Evolutionary conservation across 1,284 basidiomycete species (phyloP).

Genomic region (Phellopilus nigrolimitatus): DNA sequence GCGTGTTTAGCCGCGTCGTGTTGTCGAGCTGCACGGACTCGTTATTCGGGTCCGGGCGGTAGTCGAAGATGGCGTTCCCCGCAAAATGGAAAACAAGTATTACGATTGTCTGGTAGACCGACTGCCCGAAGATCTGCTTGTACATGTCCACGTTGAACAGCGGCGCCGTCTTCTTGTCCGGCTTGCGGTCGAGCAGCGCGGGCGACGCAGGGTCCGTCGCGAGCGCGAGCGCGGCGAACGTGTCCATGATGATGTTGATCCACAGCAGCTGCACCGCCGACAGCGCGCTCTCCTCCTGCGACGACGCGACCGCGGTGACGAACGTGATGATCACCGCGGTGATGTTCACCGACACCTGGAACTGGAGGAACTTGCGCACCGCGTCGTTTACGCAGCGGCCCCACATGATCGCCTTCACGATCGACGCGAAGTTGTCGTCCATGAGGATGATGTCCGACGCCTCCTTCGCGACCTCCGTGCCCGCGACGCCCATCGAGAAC

Average conservation of each 20-base stretch:
- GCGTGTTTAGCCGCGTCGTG: conserved; percentile 65
- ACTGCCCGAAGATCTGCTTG: conserved; percentile 93
- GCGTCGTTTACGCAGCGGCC: conserved; percentile 97
- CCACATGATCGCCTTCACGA: conserved; percentile 98
- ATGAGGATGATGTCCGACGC: conserved; percentile 99
- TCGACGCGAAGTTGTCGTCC: conserved; percentile 96
- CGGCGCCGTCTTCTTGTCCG: conserved; percentile 84
- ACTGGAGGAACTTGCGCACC: conserved; percentile 96
- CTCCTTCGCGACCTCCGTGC: conserved; percentile 98
- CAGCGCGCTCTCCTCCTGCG: conserved; percentile 76
- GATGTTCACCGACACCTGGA: conserved; percentile 96
- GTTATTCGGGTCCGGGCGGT: conserved; percentile 37
- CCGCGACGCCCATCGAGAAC: conserved; percentile 98
- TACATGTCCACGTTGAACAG: conserved; percentile 90
- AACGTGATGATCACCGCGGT: conserved; percentile 95
- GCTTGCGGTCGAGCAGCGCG: conserved; percentile 80
- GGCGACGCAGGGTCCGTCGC: conserved; percentile 93
- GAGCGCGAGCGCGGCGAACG: conserved; percentile 93
- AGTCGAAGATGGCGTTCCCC: conserved; percentile 68
- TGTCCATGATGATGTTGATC: conserved; percentile 98
- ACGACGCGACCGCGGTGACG: conserved; percentile 81
- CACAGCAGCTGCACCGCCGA: conserved; percentile 95
- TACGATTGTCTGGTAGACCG: conserved; percentile 81
- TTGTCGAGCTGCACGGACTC: conserved; percentile 33
- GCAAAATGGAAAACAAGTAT: conserved; percentile 89